phyloP scores from a whole-genome alignment of 768 basidiomycete genomes.

The Suillus sp. region DNA sequence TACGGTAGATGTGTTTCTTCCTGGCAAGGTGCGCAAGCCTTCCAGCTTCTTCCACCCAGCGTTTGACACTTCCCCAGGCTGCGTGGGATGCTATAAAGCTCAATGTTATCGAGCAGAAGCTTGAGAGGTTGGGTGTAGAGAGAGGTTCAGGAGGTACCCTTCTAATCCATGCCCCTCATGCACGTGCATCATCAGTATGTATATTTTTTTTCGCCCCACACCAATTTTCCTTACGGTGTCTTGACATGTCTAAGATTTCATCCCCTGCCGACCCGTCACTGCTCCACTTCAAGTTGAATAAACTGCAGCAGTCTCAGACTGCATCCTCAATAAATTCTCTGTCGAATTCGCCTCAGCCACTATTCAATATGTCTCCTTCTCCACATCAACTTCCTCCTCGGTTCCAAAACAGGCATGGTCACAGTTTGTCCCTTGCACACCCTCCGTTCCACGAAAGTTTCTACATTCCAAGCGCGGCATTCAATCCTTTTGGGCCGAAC shows the following conservation, averaged over 20 bases:
- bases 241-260: conserved; percentile 60
- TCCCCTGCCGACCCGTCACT: conserved; percentile 88
- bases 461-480: conserved; percentile 42
- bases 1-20: conserved; percentile 79
- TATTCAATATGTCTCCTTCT: conserved; percentile 54
- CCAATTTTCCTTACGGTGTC: conserved; percentile 18
- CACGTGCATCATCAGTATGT: conserved; percentile 82
- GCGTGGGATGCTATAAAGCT: conserved; percentile 78
- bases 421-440: conserved; percentile 73
- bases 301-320: conserved; percentile 72
- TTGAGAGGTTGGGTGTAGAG: conserved; percentile 80
- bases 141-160: conserved; percentile 52
- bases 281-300: conserved; percentile 80
- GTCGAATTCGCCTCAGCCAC: conserved; percentile 66
- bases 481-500: conserved; percentile 67
- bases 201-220: conserved; percentile 29
- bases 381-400: conserved; percentile 42
- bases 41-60: conserved; percentile 12
- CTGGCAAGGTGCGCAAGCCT: conserved; percentile 62
- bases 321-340: conserved; percentile 54
- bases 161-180: conserved; percentile 73
- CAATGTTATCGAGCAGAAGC: conserved; percentile 75
- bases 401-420: conserved; percentile 63
- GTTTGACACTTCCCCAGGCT: conserved; percentile 41
- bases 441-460: conserved; percentile 39